Evolutionary conservation across 768 basidiomycete genomes (phyloP).

Genomic region (Galerina marginata): DNA sequence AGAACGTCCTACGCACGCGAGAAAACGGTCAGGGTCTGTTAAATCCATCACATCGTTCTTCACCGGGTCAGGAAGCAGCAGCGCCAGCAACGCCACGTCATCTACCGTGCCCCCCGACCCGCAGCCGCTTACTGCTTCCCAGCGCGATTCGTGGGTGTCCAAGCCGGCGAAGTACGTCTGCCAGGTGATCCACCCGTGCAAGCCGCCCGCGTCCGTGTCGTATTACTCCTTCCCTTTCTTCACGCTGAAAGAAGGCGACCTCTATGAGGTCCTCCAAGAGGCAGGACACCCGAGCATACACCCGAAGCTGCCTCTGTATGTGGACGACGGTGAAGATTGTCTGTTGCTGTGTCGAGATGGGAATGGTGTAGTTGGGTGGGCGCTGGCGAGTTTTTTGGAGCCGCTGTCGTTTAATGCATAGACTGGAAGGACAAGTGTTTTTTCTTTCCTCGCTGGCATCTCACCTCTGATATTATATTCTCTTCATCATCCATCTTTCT

Average conservation of each 20-base stretch:
- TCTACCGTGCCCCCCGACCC: slow-evolving; percentile 17
- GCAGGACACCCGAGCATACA: slow-evolving; percentile 81
- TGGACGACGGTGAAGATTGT: slow-evolving; percentile 82
- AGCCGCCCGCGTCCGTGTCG: slow-evolving; percentile 63
- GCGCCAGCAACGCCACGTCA: slow-evolving; percentile 15
- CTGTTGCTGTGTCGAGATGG: slow-evolving; percentile 71
- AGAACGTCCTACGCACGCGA: slow-evolving; percentile 27
- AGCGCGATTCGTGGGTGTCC: slow-evolving; percentile 48
- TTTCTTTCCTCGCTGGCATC: neutral
- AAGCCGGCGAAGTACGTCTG: slow-evolving; percentile 68
- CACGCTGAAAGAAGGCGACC: slow-evolving; percentile 62
- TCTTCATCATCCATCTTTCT: neutral
- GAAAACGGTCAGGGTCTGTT: slow-evolving; percentile 40
- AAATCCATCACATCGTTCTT: slow-evolving; percentile 42
- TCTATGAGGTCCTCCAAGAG: slow-evolving; percentile 74
- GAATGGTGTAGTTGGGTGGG: slow-evolving; percentile 71
- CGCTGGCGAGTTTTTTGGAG: slow-evolving; percentile 79
- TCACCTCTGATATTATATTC: neutral
- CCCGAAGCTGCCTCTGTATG: slow-evolving; percentile 73
- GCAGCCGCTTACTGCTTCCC: slow-evolving; percentile 32
- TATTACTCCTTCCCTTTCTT: slow-evolving; percentile 84
- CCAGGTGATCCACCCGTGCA: slow-evolving; percentile 70
- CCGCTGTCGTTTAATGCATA: slow-evolving; percentile 41
- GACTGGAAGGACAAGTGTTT: too few species aligned
- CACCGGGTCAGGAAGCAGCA: slow-evolving; percentile 23